These are phyloP conservation scores for Cytospora chrysosperma DNA, from an alignment of 2,329 filamentous ascomycete species.

Conservation along the genomic window DNA sequence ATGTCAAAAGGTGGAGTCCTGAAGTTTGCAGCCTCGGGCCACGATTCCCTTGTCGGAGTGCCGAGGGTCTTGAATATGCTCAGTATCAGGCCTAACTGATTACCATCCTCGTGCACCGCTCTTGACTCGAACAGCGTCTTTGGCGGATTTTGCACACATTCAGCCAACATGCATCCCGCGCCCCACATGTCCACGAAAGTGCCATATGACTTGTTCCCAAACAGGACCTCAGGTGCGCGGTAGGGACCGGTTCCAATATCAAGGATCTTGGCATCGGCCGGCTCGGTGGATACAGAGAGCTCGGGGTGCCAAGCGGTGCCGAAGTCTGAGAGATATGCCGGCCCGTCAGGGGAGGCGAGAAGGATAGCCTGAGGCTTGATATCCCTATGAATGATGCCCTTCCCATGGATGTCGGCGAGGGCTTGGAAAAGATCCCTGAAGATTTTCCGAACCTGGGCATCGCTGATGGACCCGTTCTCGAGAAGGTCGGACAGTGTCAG, in stretches of 20 bases:
- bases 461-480: slow-evolving; percentile 41
- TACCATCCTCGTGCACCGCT: slow-evolving; percentile 71
- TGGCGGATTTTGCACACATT: slow-evolving; percentile 58
- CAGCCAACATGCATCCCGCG: slow-evolving; percentile 78
- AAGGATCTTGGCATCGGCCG: slow-evolving; percentile 69
- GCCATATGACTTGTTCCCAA: slow-evolving; percentile 75
- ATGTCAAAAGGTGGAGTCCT: slow-evolving; percentile 82
- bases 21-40: slow-evolving; percentile 76
- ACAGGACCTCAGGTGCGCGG: slow-evolving; percentile 84
- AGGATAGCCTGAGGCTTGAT: slow-evolving; percentile 91
- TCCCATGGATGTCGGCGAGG: slow-evolving; percentile 67
- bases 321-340: slow-evolving; percentile 84
- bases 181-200: slow-evolving; percentile 84
- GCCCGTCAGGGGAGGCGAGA: slow-evolving; percentile 63
- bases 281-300: slow-evolving; percentile 59
- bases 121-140: slow-evolving; percentile 80
- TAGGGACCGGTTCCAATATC: slow-evolving; percentile 94
- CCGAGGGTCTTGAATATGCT: slow-evolving; percentile 92
- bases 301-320: slow-evolving; percentile 81
- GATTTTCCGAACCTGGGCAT: slow-evolving; percentile 39
- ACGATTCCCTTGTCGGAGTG: slow-evolving; percentile 74
- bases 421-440: slow-evolving; percentile 69
- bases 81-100: slow-evolving; percentile 84
- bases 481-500: slow-evolving; percentile 71
- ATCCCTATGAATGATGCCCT: slow-evolving; percentile 86